phyloP scores from a whole-genome alignment of 2,329 filamentous ascomycete genomes.

The Lasiodiplodia hormozganensis region DNA sequence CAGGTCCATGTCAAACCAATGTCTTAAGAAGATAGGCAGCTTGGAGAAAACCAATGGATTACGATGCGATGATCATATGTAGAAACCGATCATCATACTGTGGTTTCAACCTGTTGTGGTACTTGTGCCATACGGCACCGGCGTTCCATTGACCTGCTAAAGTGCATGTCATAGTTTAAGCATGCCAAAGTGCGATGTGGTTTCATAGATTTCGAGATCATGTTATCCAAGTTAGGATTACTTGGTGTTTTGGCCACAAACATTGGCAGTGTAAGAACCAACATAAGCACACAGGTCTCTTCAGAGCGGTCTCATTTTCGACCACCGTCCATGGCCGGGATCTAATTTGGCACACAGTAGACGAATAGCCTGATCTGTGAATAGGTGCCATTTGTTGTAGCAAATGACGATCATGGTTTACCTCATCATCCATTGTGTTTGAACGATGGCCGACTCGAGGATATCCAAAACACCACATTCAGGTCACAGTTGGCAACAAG shows the following conservation, averaged over 20 bases:
- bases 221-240: not conserved
- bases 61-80: conserved; percentile 5
- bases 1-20: not conserved
- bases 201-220: not conserved
- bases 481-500: not conserved
- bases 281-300: no score
- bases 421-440: not conserved
- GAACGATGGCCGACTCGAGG: not conserved
- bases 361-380: not conserved
- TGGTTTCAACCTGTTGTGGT: not conserved
- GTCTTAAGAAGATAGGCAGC: not conserved
- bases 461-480: not conserved
- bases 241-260: not conserved
- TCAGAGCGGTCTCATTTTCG: no score
- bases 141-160: not conserved
- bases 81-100: not conserved
- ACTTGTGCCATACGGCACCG: not conserved
- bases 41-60: not conserved
- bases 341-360: no score
- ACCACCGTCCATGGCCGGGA: no score
- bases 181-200: not conserved
- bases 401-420: not conserved
- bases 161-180: not conserved
- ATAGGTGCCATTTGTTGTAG: not conserved
- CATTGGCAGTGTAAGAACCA: not conserved